Evolutionary conservation across 495 filamentous ascomycete genomes (phyloP).

Genomic region (Xylaria telfairii): DNA sequence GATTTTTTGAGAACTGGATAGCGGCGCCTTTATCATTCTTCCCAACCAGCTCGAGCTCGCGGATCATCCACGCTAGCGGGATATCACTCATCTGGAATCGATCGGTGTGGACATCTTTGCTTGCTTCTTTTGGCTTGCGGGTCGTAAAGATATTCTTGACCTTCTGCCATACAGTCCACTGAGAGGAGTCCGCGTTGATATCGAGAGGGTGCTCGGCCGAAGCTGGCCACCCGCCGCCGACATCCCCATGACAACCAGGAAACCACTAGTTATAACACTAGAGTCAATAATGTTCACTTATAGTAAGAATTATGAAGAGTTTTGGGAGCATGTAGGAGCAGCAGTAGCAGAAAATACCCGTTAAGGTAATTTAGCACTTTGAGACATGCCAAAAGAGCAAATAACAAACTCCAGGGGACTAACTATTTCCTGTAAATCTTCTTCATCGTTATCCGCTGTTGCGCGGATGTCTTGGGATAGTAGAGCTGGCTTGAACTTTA

Average conservation of each 20-base stretch:
- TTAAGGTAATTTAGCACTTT: neutral
- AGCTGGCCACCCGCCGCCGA: slow-evolving; percentile 47
- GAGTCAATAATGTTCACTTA: no score
- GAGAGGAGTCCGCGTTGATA: slow-evolving; percentile 14
- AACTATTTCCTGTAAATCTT: slow-evolving; percentile 41
- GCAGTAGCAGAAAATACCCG: neutral
- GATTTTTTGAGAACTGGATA: slow-evolving; percentile 31
- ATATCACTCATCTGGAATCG: slow-evolving; percentile 46
- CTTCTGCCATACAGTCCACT: slow-evolving; percentile 33
- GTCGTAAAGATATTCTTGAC: slow-evolving; percentile 37
- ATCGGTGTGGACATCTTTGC: slow-evolving; percentile 26
- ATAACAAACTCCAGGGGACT: neutral
- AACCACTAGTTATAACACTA: slow-evolving; percentile 27
- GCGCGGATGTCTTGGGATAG: slow-evolving; percentile 37
- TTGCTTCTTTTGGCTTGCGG: slow-evolving; percentile 31
- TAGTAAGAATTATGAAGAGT: neutral
- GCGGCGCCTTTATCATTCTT: slow-evolving; percentile 28
- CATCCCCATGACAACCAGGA: slow-evolving; percentile 48
- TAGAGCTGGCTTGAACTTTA: slow-evolving; percentile 49
- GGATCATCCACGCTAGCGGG: slow-evolving; percentile 50
- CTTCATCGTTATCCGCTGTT: slow-evolving; percentile 22
- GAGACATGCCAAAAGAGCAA: neutral
- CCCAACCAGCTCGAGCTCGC: slow-evolving; percentile 40
- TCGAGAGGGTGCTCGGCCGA: slow-evolving; percentile 12
- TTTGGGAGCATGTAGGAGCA: neutral